Evolutionary conservation across 768 basidiomycete species (phyloP).

Genomic region (Plicaturopsis crispa): DNA sequence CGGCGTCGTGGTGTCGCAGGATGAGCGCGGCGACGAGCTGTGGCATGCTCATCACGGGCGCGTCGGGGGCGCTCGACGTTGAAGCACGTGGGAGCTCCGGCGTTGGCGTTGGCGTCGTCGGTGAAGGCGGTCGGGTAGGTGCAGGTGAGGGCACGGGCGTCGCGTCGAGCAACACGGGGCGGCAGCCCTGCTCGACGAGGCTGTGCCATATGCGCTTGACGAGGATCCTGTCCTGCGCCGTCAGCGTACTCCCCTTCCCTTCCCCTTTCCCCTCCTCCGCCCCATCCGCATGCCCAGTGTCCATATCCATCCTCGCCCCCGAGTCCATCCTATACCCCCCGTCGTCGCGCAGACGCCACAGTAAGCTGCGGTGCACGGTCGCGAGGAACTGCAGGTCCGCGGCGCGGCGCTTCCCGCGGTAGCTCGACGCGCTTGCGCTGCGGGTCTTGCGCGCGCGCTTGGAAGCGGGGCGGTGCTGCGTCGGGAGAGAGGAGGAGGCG

Average conservation of each 20-base stretch:
- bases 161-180: slow-evolving; percentile 8
- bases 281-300: background rate
- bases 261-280: too few species aligned
- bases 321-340: too few species aligned
- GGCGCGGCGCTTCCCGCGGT: slow-evolving; percentile 14
- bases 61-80: background rate
- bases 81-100: background rate
- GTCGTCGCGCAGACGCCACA: slow-evolving; percentile 5
- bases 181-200: slow-evolving; percentile 23
- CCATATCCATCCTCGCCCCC: background rate
- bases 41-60: slow-evolving; percentile 12
- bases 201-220: slow-evolving; percentile 23
- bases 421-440: too few species aligned
- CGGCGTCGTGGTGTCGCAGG: too few species aligned
- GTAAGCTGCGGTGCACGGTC: slow-evolving; percentile 26
- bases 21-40: slow-evolving; percentile 18
- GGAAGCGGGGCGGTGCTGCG: slow-evolving; percentile 5
- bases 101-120: background rate
- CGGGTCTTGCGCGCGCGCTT: slow-evolving; percentile 24
- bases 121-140: background rate
- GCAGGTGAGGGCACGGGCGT: background rate
- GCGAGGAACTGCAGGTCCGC: slow-evolving; percentile 29
- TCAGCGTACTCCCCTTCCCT: too few species aligned
- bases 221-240: slow-evolving; percentile 25
- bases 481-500: slow-evolving; percentile 15